Evolutionary conservation across 2,329 filamentous ascomycete species (phyloP), one percentile per base, ranked within the genome.

Genomic region (Colletotrichum navitas): DNA sequence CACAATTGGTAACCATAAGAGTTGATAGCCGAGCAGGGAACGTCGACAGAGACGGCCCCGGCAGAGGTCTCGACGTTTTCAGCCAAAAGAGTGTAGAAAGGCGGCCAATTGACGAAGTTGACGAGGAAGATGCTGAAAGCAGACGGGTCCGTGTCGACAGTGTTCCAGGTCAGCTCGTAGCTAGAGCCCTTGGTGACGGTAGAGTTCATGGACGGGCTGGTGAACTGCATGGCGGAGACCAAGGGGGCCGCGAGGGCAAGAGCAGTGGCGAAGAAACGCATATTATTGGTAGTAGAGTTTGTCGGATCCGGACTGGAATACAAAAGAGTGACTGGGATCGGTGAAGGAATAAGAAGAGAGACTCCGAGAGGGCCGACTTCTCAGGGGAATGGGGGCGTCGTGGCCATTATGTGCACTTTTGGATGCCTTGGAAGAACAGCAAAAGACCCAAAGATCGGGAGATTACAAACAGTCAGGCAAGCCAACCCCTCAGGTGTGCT

Each of bases 91-190:
- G 79, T 77, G 74, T 83, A 83, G 71, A 76, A 80, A 8, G 82
- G 82, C 49, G 82, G 82, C 79, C 80, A 84, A 76, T 82, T 80
- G 73, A 83, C 80, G 75, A 84, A 84, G 80, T 84, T 84, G 78
- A 82, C 81, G 64, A 84, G 80, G 73, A 80, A 83, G 73, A 84
- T 75, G 76, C 80, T 82, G 78, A 84, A 80, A 49, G 64, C 71
- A 43, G 76, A 73, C 24, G 82, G 80, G 74, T 84, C 82, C 16
- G 81, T 83, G 73, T 83, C 81, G 66, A 83, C 82, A 29, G 76
- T 79, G 56, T 76, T 75, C 82, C 82, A 84, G 41, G 77, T 76
- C 49, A 83, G 77, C 51, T 75, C 76, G 73, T 79, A 72, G 49
- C 75, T 77, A 39, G 77, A 74, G 49, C 82, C 82, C 69, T 81